Evolutionary conservation across 176 grass and related monocot genomes (phyloP), one percentile per base, ranked within the genome.

Genomic region (Hyparrhenia diplandra): DNA sequence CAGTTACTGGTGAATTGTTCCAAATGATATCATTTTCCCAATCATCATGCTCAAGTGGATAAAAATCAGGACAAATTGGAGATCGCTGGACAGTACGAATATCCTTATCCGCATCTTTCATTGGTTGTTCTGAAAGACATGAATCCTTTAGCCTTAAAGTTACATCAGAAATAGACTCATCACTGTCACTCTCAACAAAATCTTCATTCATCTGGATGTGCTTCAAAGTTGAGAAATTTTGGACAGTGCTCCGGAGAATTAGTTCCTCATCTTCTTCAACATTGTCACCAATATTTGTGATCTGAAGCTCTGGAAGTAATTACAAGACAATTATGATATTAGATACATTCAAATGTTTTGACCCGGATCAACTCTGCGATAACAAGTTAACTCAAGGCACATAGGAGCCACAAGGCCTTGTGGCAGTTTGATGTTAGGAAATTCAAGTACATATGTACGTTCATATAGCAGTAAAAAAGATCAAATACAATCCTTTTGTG

Each of bases 211-310:
- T 78, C 74, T 73, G 74, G 17, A 74, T 67, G 78, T 84, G 79
- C 64, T 89, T 94, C 76, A 84, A 83, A 88, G 51, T 80, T 75
- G 88, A 78, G 64, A 91, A 76, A 86, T 89, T 74, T 88, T 89
- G 78, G 65, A 71, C 76, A 71, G 82, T 83, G 46, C 92, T 88
- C 46, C 92, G 91, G 34, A 98, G 67, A 79, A 93, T 91, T 63
- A 76, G 41, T 84, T 95, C 96, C 87, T 98, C 96, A 16, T 98
- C 96, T 84, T 98, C 96, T 93, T 98, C 96, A 86, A 89, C 96
- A 76, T 90, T 88, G 66, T 91, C 90, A 76, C 42, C 29, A 72
- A 95, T 66, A 85, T 90, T 68, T 80, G 86, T 66, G 49, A 76
- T 70, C 54, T 72, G 74, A 80, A 87, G 43, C 66, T 90, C 92